These are phyloP conservation scores for Sugiyamaella valdiviana DNA, from an alignment of 805 yeast genomes.

Conservation along the genomic window DNA sequence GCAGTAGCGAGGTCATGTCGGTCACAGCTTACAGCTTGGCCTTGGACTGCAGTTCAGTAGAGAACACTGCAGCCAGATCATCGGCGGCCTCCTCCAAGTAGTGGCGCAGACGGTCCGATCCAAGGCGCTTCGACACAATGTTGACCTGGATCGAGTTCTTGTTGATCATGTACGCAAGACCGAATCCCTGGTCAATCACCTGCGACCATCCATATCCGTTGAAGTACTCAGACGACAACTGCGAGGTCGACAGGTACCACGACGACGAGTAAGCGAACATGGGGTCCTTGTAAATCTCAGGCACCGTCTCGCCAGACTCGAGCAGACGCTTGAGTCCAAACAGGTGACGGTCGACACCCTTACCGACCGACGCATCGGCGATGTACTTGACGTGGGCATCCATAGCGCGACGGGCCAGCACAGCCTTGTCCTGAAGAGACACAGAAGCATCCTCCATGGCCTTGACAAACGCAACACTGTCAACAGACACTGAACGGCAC, in stretches of 20 bases:
- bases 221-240: conserved; percentile 74
- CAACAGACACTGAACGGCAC: conserved; percentile 74
- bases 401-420: conserved; percentile 65
- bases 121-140: conserved; percentile 64
- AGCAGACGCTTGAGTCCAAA: conserved; percentile 78
- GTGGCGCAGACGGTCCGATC: conserved; percentile 44
- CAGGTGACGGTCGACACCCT: conserved; percentile 90
- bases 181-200: conserved; percentile 89
- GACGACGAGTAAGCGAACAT: conserved; percentile 66
- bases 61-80: conserved; percentile 65
- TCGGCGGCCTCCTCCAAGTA: conserved; percentile 73
- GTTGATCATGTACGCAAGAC: conserved; percentile 89
- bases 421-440: conserved; percentile 50
- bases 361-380: conserved; percentile 72
- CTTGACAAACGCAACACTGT: conserved; percentile 61
- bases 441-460: conserved; percentile 59
- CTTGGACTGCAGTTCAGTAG: conserved; percentile 27
- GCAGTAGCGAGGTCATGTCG: no score
- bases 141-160: conserved; percentile 80
- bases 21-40: conserved; percentile 33
- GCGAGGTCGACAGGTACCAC: conserved; percentile 88
- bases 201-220: conserved; percentile 96
- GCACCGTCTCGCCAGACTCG: conserved; percentile 48
- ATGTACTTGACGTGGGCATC: conserved; percentile 69
- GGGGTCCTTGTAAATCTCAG: conserved; percentile 69